Percentiles rank a stretch among this genome's conserved stretches.
These are phyloP conservation scores for Eucalyptus virginea DNA, from an alignment of 345 rosid species.

Conservation along the genomic window DNA sequence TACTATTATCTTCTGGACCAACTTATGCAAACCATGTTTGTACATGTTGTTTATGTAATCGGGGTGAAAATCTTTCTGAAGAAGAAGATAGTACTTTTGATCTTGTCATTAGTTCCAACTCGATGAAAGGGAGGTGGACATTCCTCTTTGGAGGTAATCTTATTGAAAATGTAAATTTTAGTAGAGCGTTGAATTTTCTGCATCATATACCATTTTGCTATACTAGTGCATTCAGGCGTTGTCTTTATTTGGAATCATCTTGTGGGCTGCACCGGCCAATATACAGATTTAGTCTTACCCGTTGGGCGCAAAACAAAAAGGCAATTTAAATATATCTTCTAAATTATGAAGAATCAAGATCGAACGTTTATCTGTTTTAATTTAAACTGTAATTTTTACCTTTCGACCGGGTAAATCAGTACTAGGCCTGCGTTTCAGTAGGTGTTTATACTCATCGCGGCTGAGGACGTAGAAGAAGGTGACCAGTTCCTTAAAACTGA, in stretches of 20 bases:
- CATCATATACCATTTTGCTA: neutral
- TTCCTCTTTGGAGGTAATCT: neutral
- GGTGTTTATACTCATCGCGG: neutral
- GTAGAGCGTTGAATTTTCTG: neutral
- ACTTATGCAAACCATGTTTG: neutral
- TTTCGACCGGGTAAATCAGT: neutral
- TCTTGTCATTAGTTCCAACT: neutral
- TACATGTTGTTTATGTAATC: neutral
- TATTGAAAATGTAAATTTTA: no score
- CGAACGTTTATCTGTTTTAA: neutral
- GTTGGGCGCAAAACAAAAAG: neutral
- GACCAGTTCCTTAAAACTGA: neutral
- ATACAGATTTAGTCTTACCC: neutral
- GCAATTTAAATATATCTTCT: neutral
- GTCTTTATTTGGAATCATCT: neutral
- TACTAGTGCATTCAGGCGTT: neutral
- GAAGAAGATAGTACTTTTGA: neutral
- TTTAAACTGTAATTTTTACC: neutral
- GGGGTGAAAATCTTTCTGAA: neutral
- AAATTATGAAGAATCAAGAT: neutral
- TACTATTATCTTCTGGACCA: neutral
- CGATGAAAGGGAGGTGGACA: neutral
- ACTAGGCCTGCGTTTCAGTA: neutral
- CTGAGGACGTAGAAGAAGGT: neutral
- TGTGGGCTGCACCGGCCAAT: neutral